Evolutionary conservation across 768 basidiomycete genomes (phyloP), one percentile per base, ranked within the genome.

Genomic region (Boletus fagicola): DNA sequence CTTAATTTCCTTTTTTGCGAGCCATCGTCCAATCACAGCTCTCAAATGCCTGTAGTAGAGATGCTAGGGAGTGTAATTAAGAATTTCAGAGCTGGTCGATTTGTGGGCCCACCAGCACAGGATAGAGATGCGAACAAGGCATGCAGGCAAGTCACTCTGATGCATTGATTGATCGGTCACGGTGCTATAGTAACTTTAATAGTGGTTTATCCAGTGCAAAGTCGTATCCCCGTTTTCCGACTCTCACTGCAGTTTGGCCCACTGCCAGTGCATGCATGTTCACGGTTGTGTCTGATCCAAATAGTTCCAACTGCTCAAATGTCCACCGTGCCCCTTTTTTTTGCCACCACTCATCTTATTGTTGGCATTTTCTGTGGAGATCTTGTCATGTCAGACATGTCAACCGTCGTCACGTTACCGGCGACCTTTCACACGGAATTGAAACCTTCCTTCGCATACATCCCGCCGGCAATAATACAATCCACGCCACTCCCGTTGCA

Each of bases 291-390:
- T 22, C 11, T 20, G 30, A 13, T 20, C 16, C 35, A 35, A 16
- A 36, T 16, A 4, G 44, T 48, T 24, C 30, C 30, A 18, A 18
- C 8, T 31, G 30, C 22, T 11, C 15, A 7, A 12, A 49, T 24
- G 22, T 11, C 16, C 22, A 12, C 10, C 24, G 44, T 35, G 10
- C 26, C 31, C 12, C 35, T 6, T 4, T 22, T 53, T 54, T 54
- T 36, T 56, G 35, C 35, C 31, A 57, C 35, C 30, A 40, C 10
- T 35, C 54, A 16, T 57, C 22, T 26, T 16, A 8, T 58, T 30
- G n/a, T 38, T 58, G 55, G 22, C 57, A 44, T 44, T 49, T 58
- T 44, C 55, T 58, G 48, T 57, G 33, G 31, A 28, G 12, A 22
- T 43, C 30, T 47, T 57, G 45, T 48, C 16, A 10, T 20, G 33